Base-by-base conservation (phyloP, 306 rosid species). In the Cicer cuneatum region DNA sequence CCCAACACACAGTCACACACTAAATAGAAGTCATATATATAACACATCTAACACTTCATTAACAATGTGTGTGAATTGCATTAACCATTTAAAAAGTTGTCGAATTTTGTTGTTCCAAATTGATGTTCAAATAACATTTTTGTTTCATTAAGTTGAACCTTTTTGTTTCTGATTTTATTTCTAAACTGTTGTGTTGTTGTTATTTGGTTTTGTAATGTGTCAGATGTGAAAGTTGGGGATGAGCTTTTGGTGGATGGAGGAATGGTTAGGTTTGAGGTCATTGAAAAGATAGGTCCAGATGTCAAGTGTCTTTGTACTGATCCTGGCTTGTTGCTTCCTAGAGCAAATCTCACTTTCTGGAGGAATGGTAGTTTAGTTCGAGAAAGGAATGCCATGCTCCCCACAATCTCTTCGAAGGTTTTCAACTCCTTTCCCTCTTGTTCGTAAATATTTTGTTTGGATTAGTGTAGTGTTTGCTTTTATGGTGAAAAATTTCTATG, bases 341-440 rank as follows among this genome's bases (percentile, higher is more conserved):
- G 99, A 74, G 99, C 99, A 67, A 95, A 95, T 84, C 85, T 95
- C 84, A 95, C 99, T 8, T 92, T 95, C 83, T 92, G 98, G 98
- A 95, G 99, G 78, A 92, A 89, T 63, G 99, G 99, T 58, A 90
- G 96, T 85, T 72, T 95, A 40, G 99, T 95, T 7, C 81, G 96
- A 51, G 99, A 95, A 71, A 84, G 98, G 46, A 95, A 95, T 85
- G 82, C 99, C 66, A 95, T 92, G 99, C 99, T 95, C 7, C 99
- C 99, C 58, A 95, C 99, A 39, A 89, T 95, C 73, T 95, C 99
- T 45, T 86, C 99, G 3, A 95, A 95, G 99, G 99, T 92, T 71
- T 37, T 53, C 61, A 11, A 63, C 35, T 65, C 58, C 49, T 70
- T 33, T 69, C 24, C 29, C 19, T 40, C 67, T 47, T 73, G 40